Conservation (phyloP, 106 monocot species). For the Gastrodia elata region DNA sequence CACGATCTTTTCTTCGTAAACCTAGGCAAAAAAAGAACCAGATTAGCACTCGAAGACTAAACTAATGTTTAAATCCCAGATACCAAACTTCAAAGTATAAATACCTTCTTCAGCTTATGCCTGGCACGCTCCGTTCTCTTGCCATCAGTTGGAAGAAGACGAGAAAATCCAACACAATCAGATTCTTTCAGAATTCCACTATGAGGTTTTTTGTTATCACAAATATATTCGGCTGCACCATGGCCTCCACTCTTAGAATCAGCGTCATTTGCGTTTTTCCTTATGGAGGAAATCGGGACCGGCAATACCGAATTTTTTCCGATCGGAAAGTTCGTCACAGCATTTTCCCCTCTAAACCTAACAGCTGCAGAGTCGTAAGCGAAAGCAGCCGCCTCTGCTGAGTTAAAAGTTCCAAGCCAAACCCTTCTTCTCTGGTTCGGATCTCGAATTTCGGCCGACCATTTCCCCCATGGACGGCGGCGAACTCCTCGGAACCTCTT, state of each 20-base stretch:
- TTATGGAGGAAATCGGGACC: background rate
- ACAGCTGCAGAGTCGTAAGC: constrained; percentile 19
- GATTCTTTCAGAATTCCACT: constrained; percentile 18
- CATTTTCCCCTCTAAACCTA: constrained; percentile 10
- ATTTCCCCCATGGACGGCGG: constrained; percentile 32
- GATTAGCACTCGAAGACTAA: background rate
- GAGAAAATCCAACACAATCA: constrained; percentile 41
- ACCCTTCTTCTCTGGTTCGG: constrained; percentile 10
- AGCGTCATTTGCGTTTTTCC: background rate
- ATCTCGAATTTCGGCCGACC: constrained; percentile 52
- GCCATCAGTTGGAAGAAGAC: constrained; percentile 28
- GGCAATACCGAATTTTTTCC: background rate
- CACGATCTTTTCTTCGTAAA: constrained; percentile 15
- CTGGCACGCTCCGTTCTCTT: constrained; percentile 37
- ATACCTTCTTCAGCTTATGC: constrained; percentile 49
- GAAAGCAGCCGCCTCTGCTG: constrained; percentile 20
- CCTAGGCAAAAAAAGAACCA: constrained; percentile 6
- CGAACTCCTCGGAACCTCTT: constrained; percentile 21
- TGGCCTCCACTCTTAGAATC: constrained; percentile 30
- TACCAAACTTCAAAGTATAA: background rate
- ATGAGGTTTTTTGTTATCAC: constrained; percentile 18
- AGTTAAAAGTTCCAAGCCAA: constrained; percentile 19
- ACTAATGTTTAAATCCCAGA: background rate
- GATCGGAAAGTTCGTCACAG: constrained; percentile 16
- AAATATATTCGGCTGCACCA: constrained; percentile 39